These are phyloP conservation scores for Aspergillus ochraceus DNA, from an alignment of 2,329 filamentous ascomycete genomes.

Conservation along the genomic window DNA sequence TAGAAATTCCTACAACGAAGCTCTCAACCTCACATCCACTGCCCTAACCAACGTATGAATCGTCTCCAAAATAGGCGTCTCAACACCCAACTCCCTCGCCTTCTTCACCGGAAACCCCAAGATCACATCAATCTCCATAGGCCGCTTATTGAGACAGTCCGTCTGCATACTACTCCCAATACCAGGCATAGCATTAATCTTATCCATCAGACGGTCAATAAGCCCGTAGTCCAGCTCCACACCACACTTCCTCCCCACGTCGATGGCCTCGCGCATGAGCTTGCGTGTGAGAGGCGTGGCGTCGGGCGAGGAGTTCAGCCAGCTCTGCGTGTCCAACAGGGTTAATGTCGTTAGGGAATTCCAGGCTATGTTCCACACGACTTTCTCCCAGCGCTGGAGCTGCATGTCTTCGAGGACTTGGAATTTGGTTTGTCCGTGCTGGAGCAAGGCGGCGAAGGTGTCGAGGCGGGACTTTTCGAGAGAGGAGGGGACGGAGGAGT, in stretches of 20 bases:
- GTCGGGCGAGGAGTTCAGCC: slow-evolving; percentile 42
- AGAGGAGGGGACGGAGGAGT: slow-evolving; percentile 24
- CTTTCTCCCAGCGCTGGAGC: slow-evolving; percentile 41
- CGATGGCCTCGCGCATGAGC: slow-evolving; percentile 47
- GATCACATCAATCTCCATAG: slow-evolving; percentile 51
- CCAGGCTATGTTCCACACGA: slow-evolving; percentile 46
- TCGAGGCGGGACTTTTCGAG: slow-evolving; percentile 43
- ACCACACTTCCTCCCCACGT: slow-evolving; percentile 39
- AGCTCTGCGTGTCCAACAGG: slow-evolving; percentile 42
- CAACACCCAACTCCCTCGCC: slow-evolving; percentile 40
- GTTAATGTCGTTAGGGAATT: slow-evolving; percentile 46
- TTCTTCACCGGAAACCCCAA: slow-evolving; percentile 44
- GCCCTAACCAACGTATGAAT: slow-evolving; percentile 36
- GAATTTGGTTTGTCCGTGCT: slow-evolving; percentile 42
- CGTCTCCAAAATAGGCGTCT: slow-evolving; percentile 42
- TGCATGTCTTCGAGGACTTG: slow-evolving; percentile 38
- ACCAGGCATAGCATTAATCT: slow-evolving; percentile 40
- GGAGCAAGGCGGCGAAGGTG: slow-evolving; percentile 44
- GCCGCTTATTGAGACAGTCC: slow-evolving; percentile 42
- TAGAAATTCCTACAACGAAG: background rate
- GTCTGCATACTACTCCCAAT: slow-evolving; percentile 50
- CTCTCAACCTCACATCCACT: slow-evolving; percentile 21
- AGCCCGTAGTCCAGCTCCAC: slow-evolving; percentile 40
- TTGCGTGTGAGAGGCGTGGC: slow-evolving; percentile 39
- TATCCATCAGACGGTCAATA: slow-evolving; percentile 39